These are phyloP conservation scores for Melaleuca quinquenervia DNA, from an alignment of 345 rosid genomes.

Conservation along the genomic window DNA sequence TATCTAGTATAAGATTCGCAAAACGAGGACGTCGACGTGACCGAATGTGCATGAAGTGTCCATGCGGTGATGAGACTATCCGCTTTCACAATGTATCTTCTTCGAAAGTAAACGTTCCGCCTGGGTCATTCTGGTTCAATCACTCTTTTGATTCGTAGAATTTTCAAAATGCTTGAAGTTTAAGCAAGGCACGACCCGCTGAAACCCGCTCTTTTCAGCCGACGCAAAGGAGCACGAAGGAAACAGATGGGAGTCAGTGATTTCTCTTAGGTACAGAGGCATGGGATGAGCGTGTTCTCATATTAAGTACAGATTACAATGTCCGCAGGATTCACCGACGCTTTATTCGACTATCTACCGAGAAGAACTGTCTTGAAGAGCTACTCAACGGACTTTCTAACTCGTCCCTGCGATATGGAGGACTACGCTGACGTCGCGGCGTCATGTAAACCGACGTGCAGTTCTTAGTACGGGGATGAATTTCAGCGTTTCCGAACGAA, in stretches of 20 bases:
- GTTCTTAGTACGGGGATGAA: background rate
- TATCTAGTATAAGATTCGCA: background rate
- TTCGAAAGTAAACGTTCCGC: too few species aligned
- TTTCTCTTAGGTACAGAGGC: background rate
- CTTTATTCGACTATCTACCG: background rate
- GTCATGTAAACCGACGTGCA: background rate
- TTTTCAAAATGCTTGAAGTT: background rate
- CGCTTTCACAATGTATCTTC: too few species aligned
- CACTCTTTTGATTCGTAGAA: too few species aligned
- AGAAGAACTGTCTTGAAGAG: background rate
- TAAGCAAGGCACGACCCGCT: background rate
- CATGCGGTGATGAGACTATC: background rate
- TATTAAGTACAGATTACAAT: background rate
- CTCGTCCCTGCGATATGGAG: background rate
- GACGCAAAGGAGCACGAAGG: background rate
- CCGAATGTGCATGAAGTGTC: background rate
- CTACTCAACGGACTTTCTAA: background rate
- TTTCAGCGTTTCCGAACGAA: constrained; percentile 11
- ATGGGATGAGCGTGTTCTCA: background rate
- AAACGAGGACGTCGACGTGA: background rate
- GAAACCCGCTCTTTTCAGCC: too few species aligned
- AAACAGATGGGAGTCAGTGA: background rate
- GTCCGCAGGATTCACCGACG: background rate
- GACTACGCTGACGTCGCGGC: background rate
- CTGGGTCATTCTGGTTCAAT: too few species aligned